Evolutionary conservation across 805 yeast genomes (phyloP), one percentile per base, ranked within the genome.

Genomic region (Monosporozyma servazzii): DNA sequence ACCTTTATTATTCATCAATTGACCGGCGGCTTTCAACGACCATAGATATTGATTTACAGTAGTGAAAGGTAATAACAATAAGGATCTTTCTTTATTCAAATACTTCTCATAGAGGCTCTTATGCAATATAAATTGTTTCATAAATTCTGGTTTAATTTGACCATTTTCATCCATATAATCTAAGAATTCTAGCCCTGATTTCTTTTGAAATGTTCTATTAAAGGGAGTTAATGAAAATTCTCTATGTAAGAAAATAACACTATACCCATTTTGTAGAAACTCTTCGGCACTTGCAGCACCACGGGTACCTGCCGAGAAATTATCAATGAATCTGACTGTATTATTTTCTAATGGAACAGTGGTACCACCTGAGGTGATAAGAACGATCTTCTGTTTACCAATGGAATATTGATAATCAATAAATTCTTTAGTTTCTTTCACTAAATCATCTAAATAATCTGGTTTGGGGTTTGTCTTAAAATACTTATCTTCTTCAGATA

Each of bases 261-360:
- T 91, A 63, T 93, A 93, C 1, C 89, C 96, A 51, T 79, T 72
- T 51, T 84, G 87, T 50, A 93, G 71, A 58, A 91, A 88, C 63
- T 87, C 84, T 67, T 93, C 99, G 3, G 98, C 96, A 40, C 95
- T 84, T 0, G 96, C 82, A 3, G 99, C 95, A 51, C 99, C 99
- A 68, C 99, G 79, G 0, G 97, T 93, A 23, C 99, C 99, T 23
- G 98, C 98, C 56, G 93, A 83, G 67, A 93, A 93, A 64, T 93
- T 93, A 69, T 93, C 99, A 61, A 93, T 89, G 68, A 93, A 93
- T 49, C 99, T 72, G 7, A 93, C 99, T 0, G 99, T 93, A 64
- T 93, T 93, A 68, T 89, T 90, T 63, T 93, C 99, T 57, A 93
- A 72, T 0, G 99, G 99, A 0, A 93, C 99, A 0, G 97, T 91